phyloP scores from a whole-genome alignment of 345 rosid species.

The Limnanthes douglasii region DNA sequence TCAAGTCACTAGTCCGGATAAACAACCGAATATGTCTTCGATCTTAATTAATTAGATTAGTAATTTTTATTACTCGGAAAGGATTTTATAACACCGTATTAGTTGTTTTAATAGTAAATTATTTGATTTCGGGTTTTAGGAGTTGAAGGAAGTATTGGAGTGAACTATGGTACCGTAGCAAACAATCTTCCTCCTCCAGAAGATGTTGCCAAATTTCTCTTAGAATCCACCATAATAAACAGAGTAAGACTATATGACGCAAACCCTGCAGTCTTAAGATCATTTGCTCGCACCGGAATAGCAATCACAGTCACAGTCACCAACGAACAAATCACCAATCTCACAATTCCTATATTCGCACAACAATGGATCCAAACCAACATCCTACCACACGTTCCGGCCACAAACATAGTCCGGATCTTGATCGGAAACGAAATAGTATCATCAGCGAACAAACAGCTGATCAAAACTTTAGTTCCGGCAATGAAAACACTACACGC shows the following conservation, averaged over 20 bases:
- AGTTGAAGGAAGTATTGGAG: constrained; percentile 39
- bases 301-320: constrained; percentile 49
- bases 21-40: too few relatives aligned
- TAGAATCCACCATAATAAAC: constrained; percentile 48
- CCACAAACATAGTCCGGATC: constrained; percentile 57
- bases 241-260: constrained; percentile 57
- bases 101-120: too few relatives aligned
- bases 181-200: constrained; percentile 64
- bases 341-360: constrained; percentile 34
- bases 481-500: constrained; percentile 71
- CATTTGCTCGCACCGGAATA: constrained; percentile 55
- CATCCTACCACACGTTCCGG: constrained; percentile 39
- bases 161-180: constrained; percentile 69
- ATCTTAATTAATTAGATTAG: too few relatives aligned
- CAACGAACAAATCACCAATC: constrained; percentile 52
- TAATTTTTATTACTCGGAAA: too few relatives aligned
- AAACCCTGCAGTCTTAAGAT: constrained; percentile 34
- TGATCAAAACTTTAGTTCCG: constrained; percentile 33
- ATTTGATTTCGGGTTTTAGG: too few relatives aligned
- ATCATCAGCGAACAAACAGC: constrained; percentile 28
- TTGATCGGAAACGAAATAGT: constrained; percentile 81
- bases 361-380: constrained; percentile 45
- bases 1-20: too few relatives aligned
- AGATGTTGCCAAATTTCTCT: constrained; percentile 54
- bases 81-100: too few relatives aligned